Evolutionary conservation across 1,139 yeast genomes (phyloP), one percentile per base, ranked within the genome.

Genomic region (Taphrina deformans): DNA sequence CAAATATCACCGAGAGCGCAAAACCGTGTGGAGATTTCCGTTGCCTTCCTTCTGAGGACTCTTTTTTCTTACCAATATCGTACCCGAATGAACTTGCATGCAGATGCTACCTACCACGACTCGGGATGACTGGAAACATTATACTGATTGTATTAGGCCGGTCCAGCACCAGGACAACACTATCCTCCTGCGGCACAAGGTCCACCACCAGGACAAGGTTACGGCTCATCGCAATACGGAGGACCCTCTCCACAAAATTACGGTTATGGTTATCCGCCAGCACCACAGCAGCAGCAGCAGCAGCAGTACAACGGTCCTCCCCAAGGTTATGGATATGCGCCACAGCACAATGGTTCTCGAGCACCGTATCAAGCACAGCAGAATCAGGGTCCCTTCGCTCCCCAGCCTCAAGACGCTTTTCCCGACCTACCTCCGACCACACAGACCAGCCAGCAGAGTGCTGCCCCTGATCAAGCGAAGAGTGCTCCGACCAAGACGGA

Each of bases 1-100:
- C 58, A 63, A 51, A 38, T 41, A 38, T 53, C 51, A 52, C 71
- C 71, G 69, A 69, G 70, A 68, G 77, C 74, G 74, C 75, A 55
- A 69, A 72, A 62, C 69, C 75, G 68, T 75, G 78, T 74, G 73
- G 77, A 75, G 68, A 72, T 67, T 68, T 68, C 74, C 77, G 79
- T 77, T 77, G 79, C 79, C 80, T 77, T 77, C 80, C 80, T 77
- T 76, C 80, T 77, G 79, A 77, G 53, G 31, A 24, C 55, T 52
- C 64, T 40, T 21, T 27, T 27, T 38, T 12, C 12, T 33, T n/a
- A n/a, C n/a, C n/a, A n/a, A n/a, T n/a, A n/a, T n/a, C n/a, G n/a
- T n/a, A n/a, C n/a, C n/a, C n/a, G n/a, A n/a, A n/a, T n/a, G n/a
- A n/a, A n/a, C n/a, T n/a, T n/a, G n/a, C n/a, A n/a, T n/a, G n/a